Conservation (phyloP, 2,329 filamentous ascomycete species). For the Plenodomus lindquistii region DNA sequence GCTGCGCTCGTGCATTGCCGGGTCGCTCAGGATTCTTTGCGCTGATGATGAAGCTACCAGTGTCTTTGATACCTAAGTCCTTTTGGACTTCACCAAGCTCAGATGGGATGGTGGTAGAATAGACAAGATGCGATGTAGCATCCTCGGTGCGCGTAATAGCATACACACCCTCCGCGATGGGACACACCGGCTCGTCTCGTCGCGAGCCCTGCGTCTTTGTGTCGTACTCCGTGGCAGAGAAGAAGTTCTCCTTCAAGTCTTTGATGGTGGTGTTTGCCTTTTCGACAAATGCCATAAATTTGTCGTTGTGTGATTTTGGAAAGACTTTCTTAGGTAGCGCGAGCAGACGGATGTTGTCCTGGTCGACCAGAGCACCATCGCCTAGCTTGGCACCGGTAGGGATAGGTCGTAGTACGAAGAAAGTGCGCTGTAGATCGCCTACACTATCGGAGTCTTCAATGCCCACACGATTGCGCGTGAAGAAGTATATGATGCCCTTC, state of each 20-base stretch:
- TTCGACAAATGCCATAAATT: slow-evolving; percentile 83
- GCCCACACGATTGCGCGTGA: slow-evolving; percentile 77
- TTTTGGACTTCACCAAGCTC: slow-evolving; percentile 72
- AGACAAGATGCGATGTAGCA: slow-evolving; percentile 74
- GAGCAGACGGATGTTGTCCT: slow-evolving; percentile 70
- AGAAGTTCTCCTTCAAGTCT: slow-evolving; percentile 73
- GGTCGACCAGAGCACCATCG: slow-evolving; percentile 59
- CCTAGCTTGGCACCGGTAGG: slow-evolving; percentile 70
- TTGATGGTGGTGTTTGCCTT: slow-evolving; percentile 68
- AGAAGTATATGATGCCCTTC: slow-evolving; percentile 91
- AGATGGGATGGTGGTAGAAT: slow-evolving; percentile 75
- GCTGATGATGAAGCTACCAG: slow-evolving; percentile 77
- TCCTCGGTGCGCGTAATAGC: slow-evolving; percentile 71
- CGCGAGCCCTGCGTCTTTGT: slow-evolving; percentile 76
- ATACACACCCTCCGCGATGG: slow-evolving; percentile 85
- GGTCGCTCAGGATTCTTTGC: slow-evolving; percentile 77
- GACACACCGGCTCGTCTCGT: slow-evolving; percentile 69
- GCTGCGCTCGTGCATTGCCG: slow-evolving; percentile 64
- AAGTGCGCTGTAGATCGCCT: slow-evolving; percentile 75
- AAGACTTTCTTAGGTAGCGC: slow-evolving; percentile 84
- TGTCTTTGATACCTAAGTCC: slow-evolving; percentile 70
- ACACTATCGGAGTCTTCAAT: slow-evolving; percentile 70
- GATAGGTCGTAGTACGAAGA: slow-evolving; percentile 77
- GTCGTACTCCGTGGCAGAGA: slow-evolving; percentile 68
- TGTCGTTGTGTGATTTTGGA: slow-evolving; percentile 68